phyloP scores from a whole-genome alignment of 2,329 filamentous ascomycete genomes.

The Diaporthe ampelina region DNA sequence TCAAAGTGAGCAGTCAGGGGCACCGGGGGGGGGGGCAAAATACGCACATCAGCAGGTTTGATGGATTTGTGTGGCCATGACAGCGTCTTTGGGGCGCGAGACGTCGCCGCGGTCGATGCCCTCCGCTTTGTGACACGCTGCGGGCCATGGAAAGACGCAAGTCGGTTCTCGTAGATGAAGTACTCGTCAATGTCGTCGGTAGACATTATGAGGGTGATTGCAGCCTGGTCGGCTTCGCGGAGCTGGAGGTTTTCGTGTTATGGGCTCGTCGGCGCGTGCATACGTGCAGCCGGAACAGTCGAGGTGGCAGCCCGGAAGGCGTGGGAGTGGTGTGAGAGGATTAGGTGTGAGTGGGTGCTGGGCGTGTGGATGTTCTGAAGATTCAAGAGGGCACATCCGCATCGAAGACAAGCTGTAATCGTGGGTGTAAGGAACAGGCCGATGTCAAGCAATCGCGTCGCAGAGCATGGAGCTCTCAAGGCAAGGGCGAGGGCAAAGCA shows the following conservation, averaged over 20 bases:
- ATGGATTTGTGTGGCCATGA: conserved; percentile 81
- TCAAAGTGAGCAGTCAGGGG: neutral
- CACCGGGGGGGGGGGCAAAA: neutral
- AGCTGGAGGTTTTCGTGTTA: neutral
- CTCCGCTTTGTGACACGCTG: conserved; percentile 77
- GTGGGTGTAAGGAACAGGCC: neutral
- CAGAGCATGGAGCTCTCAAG: conserved; percentile 7
- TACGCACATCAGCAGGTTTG: conserved; percentile 73
- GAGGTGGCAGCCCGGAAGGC: neutral
- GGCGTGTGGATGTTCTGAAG: neutral
- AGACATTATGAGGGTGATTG: conserved; percentile 42
- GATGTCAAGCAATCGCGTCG: conserved; percentile 16
- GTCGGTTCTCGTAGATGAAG: conserved; percentile 79
- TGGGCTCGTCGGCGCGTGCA: conserved; percentile 6
- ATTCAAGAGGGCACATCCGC: neutral
- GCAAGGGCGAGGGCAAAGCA: conserved; percentile 5
- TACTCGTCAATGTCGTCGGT: conserved; percentile 60
- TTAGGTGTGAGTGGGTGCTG: neutral
- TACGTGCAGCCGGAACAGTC: neutral
- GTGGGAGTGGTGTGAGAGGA: neutral
- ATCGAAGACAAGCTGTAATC: neutral
- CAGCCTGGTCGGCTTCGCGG: conserved; percentile 9
- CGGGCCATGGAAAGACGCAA: conserved; percentile 82
- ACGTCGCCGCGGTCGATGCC: conserved; percentile 69
- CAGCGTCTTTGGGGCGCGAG: conserved; percentile 68